Conservation (phyloP, 225 moss, liverwort and hornwort species). For the Pseudoscleropodium purum region DNA sequence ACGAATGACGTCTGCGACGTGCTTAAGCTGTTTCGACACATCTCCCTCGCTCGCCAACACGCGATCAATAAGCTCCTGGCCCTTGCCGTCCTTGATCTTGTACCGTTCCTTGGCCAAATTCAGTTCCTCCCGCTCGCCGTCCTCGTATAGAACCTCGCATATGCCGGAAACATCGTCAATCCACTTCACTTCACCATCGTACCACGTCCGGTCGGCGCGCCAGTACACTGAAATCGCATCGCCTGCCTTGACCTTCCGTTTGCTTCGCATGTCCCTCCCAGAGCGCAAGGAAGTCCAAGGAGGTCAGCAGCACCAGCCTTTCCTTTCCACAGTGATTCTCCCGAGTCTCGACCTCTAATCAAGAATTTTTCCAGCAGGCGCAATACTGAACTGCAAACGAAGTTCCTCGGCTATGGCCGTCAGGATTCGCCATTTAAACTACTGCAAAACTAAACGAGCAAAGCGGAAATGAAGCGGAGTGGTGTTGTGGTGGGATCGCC, state of each 20-base stretch:
- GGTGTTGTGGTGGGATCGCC: not conserved
- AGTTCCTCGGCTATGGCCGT: not conserved
- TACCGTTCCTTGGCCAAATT: slow-evolving; percentile 13
- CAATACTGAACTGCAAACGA: not conserved
- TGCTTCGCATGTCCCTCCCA: slow-evolving; percentile 12
- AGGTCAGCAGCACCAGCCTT: not conserved
- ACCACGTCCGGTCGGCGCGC: slow-evolving; percentile 11
- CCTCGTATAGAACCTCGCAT: slow-evolving; percentile 16
- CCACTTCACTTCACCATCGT: slow-evolving; percentile 19
- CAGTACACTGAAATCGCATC: slow-evolving; percentile 22
- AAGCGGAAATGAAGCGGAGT: no score
- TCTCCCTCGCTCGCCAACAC: slow-evolving; percentile 12
- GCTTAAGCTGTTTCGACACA: slow-evolving; percentile 12
- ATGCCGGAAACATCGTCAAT: not conserved
- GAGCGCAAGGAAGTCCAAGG: not conserved
- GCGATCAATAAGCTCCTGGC: not conserved
- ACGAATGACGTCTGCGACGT: slow-evolving; percentile 3
- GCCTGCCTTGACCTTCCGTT: slow-evolving; percentile 13
- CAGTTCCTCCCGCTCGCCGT: slow-evolving; percentile 26
- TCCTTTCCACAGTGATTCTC: not conserved
- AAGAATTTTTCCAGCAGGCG: not conserved
- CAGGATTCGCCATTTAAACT: not conserved
- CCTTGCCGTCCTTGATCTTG: slow-evolving; percentile 3
- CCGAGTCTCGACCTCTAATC: not conserved
- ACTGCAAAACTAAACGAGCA: not conserved